Base-by-base conservation (phyloP, 768 basidiomycete genomes). In the Tricholoma terreum region DNA sequence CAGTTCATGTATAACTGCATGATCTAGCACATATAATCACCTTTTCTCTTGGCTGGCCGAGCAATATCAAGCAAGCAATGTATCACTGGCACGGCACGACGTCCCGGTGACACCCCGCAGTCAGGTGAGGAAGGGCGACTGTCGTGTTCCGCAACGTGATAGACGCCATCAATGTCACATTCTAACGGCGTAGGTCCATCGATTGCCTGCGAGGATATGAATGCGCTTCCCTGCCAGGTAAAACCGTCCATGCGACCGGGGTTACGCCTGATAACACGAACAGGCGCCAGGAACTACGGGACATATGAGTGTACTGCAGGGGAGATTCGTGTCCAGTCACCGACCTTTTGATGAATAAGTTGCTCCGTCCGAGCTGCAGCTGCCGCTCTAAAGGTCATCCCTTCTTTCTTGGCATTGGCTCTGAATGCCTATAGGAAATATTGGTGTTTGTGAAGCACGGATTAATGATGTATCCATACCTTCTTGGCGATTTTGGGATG, bases 1-100 rank as follows among this genome's bases (percentile, higher is more conserved):
- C 15, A 22, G 9, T 38, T 14, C 35, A 14, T 22, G 10, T 6
- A 22, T 35, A 10, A 9, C 7, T 3, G 6, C 2, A 21, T 10
- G 40, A 4, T 9, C 27, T 7, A 22, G 19, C 11, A 3, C 35
- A 9, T n/a, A 7, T 11, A 31, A 54, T 40, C 52, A 71, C 72
- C 71, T 61, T 69, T 70, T 17, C 57, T 59, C 55, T 72, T 75
- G 2, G 71, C 69, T 1, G 68, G 71, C n/a, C 63, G 63, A 1
- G 72, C 72, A 12, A 73, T 70, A 42, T 71, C 72, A 9, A 72
- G 22, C 2, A 75, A 53, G 6, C 69, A 67, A 10, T 49, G 46
- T 9, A 49, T 31, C 15, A 49, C n/a, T 12, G 8, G n/a, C n/a
- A 7, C 27, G n/a, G 30, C 27, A 30, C 46, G 27, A 31, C 9